phyloP scores from a whole-genome alignment of 2,329 filamentous ascomycete genomes.

The Aspergillus hiratsukae region DNA sequence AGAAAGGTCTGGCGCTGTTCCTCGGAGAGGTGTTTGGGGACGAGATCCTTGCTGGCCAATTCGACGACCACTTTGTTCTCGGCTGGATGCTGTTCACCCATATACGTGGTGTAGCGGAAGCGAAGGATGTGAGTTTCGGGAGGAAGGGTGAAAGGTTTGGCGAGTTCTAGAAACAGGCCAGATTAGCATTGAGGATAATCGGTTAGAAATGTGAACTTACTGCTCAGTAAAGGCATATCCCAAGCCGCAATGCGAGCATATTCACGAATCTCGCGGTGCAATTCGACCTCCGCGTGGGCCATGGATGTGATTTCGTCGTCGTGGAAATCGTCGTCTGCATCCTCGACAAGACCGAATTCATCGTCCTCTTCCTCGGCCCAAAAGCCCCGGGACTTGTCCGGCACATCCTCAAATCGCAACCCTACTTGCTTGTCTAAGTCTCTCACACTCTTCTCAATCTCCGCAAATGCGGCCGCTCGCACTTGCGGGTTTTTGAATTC shows the following conservation, averaged over 20 bases:
- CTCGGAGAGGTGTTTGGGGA: constrained; percentile 54
- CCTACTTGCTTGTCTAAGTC: constrained; percentile 29
- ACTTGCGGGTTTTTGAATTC: constrained; percentile 33
- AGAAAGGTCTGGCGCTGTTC: constrained; percentile 73
- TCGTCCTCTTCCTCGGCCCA: constrained; percentile 45
- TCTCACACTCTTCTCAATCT: constrained; percentile 29
- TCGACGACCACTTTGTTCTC: constrained; percentile 92
- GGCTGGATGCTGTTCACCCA: constrained; percentile 89
- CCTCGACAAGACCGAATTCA: constrained; percentile 44
- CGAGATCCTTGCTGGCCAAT: constrained; percentile 70
- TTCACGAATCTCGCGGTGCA: constrained; percentile 81
- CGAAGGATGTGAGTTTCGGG: constrained; percentile 65
- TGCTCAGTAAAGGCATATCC: constrained; percentile 88
- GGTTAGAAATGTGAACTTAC: constrained; percentile 50
- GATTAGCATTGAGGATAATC: constrained; percentile 13
- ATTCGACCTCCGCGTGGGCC: constrained; percentile 81
- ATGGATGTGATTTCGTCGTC: constrained; percentile 80
- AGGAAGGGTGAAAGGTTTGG: constrained; percentile 75
- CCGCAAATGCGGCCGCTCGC: constrained; percentile 25
- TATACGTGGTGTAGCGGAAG: constrained; percentile 95
- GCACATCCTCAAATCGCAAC: constrained; percentile 26
- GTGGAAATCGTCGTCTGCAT: constrained; percentile 54
- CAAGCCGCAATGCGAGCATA: constrained; percentile 84
- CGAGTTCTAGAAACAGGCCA: constrained; percentile 59
- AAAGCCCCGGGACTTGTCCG: constrained; percentile 29